A percentile compares a stretch with the other conserved stretches of the same genome.
Evolutionary conservation across 2,329 filamentous ascomycete genomes (phyloP).

Genomic region (Ceratocystis destructans): DNA sequence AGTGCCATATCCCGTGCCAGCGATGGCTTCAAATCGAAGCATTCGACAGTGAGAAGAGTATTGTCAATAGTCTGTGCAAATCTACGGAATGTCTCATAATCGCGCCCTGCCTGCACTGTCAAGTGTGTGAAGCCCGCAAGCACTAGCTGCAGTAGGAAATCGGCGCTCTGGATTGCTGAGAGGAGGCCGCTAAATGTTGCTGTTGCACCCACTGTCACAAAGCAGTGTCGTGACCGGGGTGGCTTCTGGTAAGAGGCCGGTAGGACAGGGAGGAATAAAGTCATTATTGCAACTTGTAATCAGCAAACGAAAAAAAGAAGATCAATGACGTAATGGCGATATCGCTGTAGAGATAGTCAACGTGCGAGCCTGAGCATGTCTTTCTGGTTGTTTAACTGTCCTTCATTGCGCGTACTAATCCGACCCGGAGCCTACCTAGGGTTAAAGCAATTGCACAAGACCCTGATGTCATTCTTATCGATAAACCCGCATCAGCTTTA

Average conservation of each 20-base stretch:
- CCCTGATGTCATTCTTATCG: slow-evolving; percentile 8
- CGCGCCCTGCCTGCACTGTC: slow-evolving; percentile 66
- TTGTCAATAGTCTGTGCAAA: slow-evolving; percentile 20
- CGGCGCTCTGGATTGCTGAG: slow-evolving; percentile 44
- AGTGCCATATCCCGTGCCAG: slow-evolving; percentile 15
- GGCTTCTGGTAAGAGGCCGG: slow-evolving; percentile 3
- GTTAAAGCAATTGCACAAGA: neutral
- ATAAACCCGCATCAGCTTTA: neutral
- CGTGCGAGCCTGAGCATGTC: no score
- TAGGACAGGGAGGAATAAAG: slow-evolving; percentile 18
- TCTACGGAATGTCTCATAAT: slow-evolving; percentile 40
- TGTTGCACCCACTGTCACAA: slow-evolving; percentile 87
- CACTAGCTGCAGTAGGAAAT: slow-evolving; percentile 49
- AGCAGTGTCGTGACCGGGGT: slow-evolving; percentile 36
- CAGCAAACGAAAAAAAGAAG: neutral
- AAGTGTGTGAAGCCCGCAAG: slow-evolving; percentile 54
- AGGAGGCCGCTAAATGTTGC: slow-evolving; percentile 67
- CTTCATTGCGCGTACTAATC: no score
- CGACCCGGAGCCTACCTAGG: no score
- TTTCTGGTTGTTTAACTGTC: no score
- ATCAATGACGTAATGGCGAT: neutral
- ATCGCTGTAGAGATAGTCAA: neutral
- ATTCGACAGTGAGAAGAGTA: slow-evolving; percentile 25
- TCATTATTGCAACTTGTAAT: slow-evolving; percentile 12
- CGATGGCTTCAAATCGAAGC: slow-evolving; percentile 16